Evolutionary conservation across 2,329 filamentous ascomycete genomes (phyloP).

Genomic region (Fusarium oxysporum): DNA sequence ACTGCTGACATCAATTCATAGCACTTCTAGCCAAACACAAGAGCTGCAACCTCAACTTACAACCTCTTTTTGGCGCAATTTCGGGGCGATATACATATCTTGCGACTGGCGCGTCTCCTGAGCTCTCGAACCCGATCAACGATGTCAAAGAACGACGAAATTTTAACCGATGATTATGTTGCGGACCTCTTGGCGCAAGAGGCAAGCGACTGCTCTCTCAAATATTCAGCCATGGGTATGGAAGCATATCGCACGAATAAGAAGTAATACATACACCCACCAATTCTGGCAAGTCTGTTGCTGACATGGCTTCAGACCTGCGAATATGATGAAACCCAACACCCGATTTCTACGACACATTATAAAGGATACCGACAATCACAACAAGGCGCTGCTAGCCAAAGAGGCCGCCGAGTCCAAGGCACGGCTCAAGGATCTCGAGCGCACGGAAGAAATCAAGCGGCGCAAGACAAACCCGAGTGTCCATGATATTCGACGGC

Average conservation of each 20-base stretch:
- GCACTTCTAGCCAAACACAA: not conserved
- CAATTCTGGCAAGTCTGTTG: constrained; percentile 22
- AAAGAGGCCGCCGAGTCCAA: constrained; percentile 85
- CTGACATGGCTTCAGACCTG: constrained; percentile 61
- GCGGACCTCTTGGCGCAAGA: constrained; percentile 83
- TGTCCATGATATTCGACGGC: constrained; percentile 63
- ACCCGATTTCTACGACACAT: constrained; percentile 90
- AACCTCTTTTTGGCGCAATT: constrained; percentile 14
- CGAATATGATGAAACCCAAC: constrained; percentile 85
- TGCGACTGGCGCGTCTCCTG: not conserved
- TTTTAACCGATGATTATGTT: constrained; percentile 81
- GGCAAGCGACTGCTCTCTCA: constrained; percentile 77
- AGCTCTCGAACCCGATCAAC: not conserved
- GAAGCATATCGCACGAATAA: constrained; percentile 68
- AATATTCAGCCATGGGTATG: constrained; percentile 80
- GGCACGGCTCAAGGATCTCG: constrained; percentile 74
- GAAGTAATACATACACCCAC: constrained; percentile 55
- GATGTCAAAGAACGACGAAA: constrained; percentile 61
- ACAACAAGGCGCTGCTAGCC: constrained; percentile 87
- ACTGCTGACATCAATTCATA: constrained; percentile 27
- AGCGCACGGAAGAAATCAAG: constrained; percentile 59
- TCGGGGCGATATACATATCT: not conserved
- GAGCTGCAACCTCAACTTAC: constrained; percentile 3
- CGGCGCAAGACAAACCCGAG: constrained; percentile 59
- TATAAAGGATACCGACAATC: constrained; percentile 86